Percentiles rank a stretch among this genome's conserved stretches.
phyloP scores from a whole-genome alignment of 1,284 basidiomycete genomes.

The Cryptococcus hybrid region DNA sequence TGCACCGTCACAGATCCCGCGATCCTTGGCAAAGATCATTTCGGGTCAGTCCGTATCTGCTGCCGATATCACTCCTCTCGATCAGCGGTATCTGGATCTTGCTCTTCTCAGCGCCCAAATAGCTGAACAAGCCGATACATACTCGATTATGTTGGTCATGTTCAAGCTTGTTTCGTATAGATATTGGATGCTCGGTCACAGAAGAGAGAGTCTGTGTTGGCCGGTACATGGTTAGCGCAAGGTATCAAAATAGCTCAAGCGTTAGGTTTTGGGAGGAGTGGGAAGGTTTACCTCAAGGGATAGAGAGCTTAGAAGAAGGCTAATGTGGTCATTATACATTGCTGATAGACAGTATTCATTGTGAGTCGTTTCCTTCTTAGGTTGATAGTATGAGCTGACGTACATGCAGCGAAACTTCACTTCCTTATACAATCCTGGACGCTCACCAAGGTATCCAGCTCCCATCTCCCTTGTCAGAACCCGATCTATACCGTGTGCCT shows the following conservation, averaged over 20 bases:
- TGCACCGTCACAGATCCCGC: conserved; percentile 8
- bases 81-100: conserved; percentile 45
- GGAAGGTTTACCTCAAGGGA: conserved; percentile 42
- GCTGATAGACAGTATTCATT: conserved; percentile 42
- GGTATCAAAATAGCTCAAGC: conserved; percentile 42
- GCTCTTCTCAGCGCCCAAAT: conserved; percentile 33
- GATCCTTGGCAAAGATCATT: conserved; percentile 21
- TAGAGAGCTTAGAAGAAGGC: conserved; percentile 39
- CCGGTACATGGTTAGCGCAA: conserved; percentile 38
- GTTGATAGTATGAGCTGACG: background rate
- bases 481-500: conserved; percentile 36
- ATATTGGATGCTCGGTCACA: conserved; percentile 27
- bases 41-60: conserved; percentile 15
- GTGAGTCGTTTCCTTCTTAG: conserved; percentile 12
- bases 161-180: conserved; percentile 42
- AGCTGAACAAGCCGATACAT: conserved; percentile 37
- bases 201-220: conserved; percentile 16
- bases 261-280: conserved; percentile 44
- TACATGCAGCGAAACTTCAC: conserved; percentile 29
- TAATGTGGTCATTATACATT: conserved; percentile 45
- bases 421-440: conserved; percentile 45
- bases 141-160: conserved; percentile 43
- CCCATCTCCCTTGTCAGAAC: conserved; percentile 42
- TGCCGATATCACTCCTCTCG: conserved; percentile 35
- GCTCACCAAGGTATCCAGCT: conserved; percentile 40